Percentiles rank a stretch among this genome's conserved stretches.
These are phyloP conservation scores for Umbelopsis sp. DNA, from an alignment of 371 early-diverging fungal genomes.

Conservation along the genomic window DNA sequence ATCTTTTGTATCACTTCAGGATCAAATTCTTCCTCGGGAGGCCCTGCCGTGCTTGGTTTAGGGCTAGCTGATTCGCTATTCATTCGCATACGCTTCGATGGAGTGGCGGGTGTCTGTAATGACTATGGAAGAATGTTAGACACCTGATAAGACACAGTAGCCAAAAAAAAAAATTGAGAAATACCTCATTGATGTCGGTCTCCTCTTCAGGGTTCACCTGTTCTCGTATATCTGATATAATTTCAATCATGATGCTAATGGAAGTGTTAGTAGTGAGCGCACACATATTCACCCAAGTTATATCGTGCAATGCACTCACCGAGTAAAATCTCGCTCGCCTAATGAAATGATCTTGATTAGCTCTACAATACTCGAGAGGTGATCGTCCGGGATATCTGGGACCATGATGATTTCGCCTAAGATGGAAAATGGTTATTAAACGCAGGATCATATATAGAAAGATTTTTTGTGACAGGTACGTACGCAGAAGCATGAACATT, in stretches of 20 bases:
- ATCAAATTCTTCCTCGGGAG: conserved; percentile 47
- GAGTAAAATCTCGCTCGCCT: conserved; percentile 86
- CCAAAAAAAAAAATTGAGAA: not conserved
- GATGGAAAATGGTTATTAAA: not conserved
- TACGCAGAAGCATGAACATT: conserved; percentile 78
- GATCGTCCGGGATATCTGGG: conserved; percentile 72
- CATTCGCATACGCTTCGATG: conserved; percentile 17
- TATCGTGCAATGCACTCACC: conserved; percentile 34
- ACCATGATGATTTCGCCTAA: conserved; percentile 70
- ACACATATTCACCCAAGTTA: not conserved
- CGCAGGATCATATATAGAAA: not conserved
- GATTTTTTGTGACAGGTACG: conserved; percentile 19
- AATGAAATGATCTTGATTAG: conserved; percentile 74
- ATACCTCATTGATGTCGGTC: not conserved
- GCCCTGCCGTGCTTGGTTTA: conserved; percentile 25
- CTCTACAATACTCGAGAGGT: conserved; percentile 70
- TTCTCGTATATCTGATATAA: conserved; percentile 68
- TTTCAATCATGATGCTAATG: conserved; percentile 71
- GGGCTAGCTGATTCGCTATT: not conserved
- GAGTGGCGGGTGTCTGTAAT: not conserved
- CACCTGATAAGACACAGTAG: not conserved
- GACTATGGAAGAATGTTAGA: not conserved
- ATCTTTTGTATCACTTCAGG: conserved; percentile 40
- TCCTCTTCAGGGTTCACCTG: conserved; percentile 32
- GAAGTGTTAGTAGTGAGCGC: not conserved